phyloP scores from a whole-genome alignment of 2,329 filamentous ascomycete genomes.

The Pseudocercospora cruenta region DNA sequence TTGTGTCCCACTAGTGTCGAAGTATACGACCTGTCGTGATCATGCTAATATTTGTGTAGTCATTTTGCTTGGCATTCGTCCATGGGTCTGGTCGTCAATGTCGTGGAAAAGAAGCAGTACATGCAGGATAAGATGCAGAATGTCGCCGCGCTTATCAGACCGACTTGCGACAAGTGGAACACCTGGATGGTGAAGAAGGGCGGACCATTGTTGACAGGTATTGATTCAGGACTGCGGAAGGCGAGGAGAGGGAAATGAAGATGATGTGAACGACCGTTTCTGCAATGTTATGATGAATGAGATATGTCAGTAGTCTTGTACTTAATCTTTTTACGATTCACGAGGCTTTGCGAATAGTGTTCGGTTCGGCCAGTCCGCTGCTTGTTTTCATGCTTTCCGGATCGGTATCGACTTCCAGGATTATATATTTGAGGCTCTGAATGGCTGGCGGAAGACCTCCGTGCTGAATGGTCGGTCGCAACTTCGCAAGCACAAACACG shows the following conservation, averaged over 20 bases:
- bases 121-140: neutral
- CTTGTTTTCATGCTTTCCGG: too few species aligned
- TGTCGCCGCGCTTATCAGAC: neutral
- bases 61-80: constrained; percentile 21
- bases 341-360: neutral
- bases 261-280: neutral
- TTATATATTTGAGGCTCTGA: too few species aligned
- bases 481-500: too few species aligned
- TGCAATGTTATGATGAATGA: neutral
- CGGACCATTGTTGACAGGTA: constrained; percentile 5
- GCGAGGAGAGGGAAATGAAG: neutral
- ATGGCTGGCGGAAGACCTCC: too few species aligned
- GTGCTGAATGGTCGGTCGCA: too few species aligned
- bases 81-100: constrained; percentile 15
- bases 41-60: constrained; percentile 12
- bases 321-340: neutral
- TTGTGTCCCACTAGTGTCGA: neutral
- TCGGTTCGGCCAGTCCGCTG: too few species aligned
- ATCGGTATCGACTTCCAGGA: too few species aligned
- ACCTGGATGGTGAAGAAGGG: constrained; percentile 8
- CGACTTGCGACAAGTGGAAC: constrained; percentile 5
- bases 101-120: constrained; percentile 12
- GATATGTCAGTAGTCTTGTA: neutral
- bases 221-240: constrained; percentile 9
- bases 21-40: neutral